These are phyloP conservation scores for Diversispora epigaea DNA, from an alignment of 192 early-diverging fungal genomes.

Conservation along the genomic window DNA sequence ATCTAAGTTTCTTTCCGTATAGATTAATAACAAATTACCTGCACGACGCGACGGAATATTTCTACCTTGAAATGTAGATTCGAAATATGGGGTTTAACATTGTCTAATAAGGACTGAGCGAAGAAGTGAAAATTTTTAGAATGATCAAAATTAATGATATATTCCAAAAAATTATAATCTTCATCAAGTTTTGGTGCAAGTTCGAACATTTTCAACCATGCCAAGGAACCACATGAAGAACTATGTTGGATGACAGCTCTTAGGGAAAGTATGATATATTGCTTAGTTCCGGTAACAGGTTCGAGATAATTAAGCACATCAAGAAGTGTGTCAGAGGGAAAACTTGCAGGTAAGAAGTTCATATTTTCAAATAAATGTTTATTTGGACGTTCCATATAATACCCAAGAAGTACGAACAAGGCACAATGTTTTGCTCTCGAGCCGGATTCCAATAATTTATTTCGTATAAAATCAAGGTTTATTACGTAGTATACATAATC, in stretches of 20 bases:
- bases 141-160: background rate
- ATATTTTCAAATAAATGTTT: background rate
- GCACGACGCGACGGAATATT: too few species aligned
- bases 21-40: too few species aligned
- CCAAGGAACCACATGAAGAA: background rate
- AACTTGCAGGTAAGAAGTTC: background rate
- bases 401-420: background rate
- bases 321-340: background rate
- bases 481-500: background rate
- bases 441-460: background rate
- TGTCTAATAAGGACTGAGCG: too few species aligned
- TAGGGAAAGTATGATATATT: background rate
- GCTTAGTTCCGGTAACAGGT: background rate
- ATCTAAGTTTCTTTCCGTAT: too few species aligned
- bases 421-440: background rate
- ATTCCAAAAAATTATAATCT: background rate
- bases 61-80: too few species aligned
- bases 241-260: background rate
- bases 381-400: background rate
- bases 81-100: too few species aligned
- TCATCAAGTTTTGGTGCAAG: background rate
- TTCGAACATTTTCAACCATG: background rate
- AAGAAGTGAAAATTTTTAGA: too few species aligned
- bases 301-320: background rate
- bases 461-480: background rate